phyloP scores from a whole-genome alignment of 2,329 filamentous ascomycete genomes.

The Fusarium sp. region DNA sequence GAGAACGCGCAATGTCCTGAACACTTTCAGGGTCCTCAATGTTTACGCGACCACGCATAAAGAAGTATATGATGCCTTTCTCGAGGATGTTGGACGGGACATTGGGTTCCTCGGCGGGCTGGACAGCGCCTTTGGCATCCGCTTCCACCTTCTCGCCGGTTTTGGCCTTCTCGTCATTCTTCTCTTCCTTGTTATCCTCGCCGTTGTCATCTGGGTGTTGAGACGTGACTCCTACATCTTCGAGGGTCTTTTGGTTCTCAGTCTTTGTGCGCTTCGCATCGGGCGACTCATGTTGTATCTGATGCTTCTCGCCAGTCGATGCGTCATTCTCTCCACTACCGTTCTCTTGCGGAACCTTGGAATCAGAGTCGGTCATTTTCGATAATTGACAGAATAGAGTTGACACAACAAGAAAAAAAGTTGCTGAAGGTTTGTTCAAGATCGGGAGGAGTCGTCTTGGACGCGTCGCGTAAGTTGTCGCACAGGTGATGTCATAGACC shows the following conservation, averaged over 20 bases:
- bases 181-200: constrained; percentile 13
- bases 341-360: constrained; percentile 10
- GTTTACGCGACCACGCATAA: constrained; percentile 79
- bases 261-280: constrained; percentile 43
- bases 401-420: not conserved
- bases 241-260: constrained; percentile 36
- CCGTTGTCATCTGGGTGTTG: not conserved
- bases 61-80: constrained; percentile 92
- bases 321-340: constrained; percentile 19
- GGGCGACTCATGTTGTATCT: constrained; percentile 41
- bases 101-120: constrained; percentile 37
- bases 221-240: constrained; percentile 27
- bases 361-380: constrained; percentile 27
- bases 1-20: constrained; percentile 77
- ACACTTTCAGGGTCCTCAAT: constrained; percentile 73
- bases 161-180: constrained; percentile 8
- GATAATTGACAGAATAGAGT: not conserved
- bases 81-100: constrained; percentile 70
- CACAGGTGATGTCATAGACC: constrained; percentile 41
- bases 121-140: constrained; percentile 30
- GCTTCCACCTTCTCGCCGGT: constrained; percentile 6
- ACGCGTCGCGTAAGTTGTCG: constrained; percentile 31
- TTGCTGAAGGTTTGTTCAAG: not conserved
- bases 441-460: not conserved
- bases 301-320: constrained; percentile 43